Base-by-base conservation (phyloP, 345 rosid species). In the Ceriops decandra region DNA sequence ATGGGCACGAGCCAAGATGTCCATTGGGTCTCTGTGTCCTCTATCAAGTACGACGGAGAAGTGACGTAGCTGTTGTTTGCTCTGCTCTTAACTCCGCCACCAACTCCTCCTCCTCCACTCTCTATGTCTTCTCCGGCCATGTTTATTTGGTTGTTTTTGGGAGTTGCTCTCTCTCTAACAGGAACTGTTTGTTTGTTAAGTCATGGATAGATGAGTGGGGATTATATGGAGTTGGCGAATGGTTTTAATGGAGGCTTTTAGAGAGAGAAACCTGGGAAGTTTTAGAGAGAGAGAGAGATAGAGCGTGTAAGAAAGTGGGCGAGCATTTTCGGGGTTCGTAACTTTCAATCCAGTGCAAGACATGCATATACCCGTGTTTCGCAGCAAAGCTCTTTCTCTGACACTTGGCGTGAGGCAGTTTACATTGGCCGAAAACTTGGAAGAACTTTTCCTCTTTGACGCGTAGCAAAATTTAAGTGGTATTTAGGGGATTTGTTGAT, bases 91-190 rank as follows among this genome's bases (percentile, higher is more conserved):
- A 13, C 66, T 61, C 36, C 75, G 61, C 80, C 80, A 49, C 64
- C 49, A 3, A 13, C 15, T 6, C 67, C 71, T 68, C 80, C 73
- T 57, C 49, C 71, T 64, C 80, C 80, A 54, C 64, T 69, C 68
- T 84, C 88, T 21, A 72, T 53, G 57, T 84, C 84, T 26, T 69
- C 76, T 27, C 72, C 57, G 1, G 65, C 15, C 85, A 84, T 81
- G 56, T 31, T 73, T 24, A 6, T 57, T 53, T 9, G 13, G 57
- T 26, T 15, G 20, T 32, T 21, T 10, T 36, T 26, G 1, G 24
- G 15, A 20, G 27, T 21, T 28, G 24, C 38, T 58, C 56, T 49
- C 19, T 42, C 26, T 13, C 32, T 46, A 11, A 8, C 31, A 28
- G 60, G 52, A 27, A 33, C 38, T 28, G 26, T 49, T 36, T 52